Base-by-base conservation (phyloP, 441 rosid genomes). In the Populus hybrid region DNA sequence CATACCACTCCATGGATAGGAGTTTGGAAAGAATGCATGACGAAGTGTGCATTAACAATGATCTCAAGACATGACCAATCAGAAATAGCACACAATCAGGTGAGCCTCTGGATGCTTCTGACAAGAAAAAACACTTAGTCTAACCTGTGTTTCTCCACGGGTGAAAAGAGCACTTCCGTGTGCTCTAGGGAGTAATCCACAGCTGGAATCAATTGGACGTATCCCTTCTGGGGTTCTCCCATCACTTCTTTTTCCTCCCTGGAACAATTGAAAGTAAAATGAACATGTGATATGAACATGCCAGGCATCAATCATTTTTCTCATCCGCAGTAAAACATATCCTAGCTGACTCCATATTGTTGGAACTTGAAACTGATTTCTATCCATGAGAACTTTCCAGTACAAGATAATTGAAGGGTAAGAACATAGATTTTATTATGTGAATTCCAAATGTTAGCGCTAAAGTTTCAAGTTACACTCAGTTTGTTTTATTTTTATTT, bases 141-240 rank as follows among this genome's bases (percentile, higher is more conserved):
- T 70, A 76, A 93, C 99, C 98, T 97, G 99, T 69, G 99, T 97
- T 90, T 97, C 99, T 46, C 99, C 99, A 26, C 98, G 99, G 40
- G 99, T 97, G 86, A 97, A 97, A 77, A 97, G 99, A 81, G 96
- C 88, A 84, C 99, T 97, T 79, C 99, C 98, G 83, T 97, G 99
- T 24, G 98, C 95, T 82, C 99, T 91, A 78, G 98, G 99, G 79
- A 97, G 98, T 77, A 97, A 78, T 71, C 98, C 94, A 84, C 98
- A 94, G 82, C 87, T 90, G 71, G 99, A 87, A 83, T 86, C 88
- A 88, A 97, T 94, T 64, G 97, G 93, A 67, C 98, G 98, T 82
- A 94, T 92, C 73, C 80, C 98, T 70, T 86, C 88, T 20, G 93
- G 84, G 64, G 86, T 81, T 83, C 99, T 90, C 76, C 99, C 99